A percentile compares a stretch with the other conserved stretches of the same genome.
Conservation (phyloP, 371 early-diverging fungal species). For the Massospora cicadina region DNA sequence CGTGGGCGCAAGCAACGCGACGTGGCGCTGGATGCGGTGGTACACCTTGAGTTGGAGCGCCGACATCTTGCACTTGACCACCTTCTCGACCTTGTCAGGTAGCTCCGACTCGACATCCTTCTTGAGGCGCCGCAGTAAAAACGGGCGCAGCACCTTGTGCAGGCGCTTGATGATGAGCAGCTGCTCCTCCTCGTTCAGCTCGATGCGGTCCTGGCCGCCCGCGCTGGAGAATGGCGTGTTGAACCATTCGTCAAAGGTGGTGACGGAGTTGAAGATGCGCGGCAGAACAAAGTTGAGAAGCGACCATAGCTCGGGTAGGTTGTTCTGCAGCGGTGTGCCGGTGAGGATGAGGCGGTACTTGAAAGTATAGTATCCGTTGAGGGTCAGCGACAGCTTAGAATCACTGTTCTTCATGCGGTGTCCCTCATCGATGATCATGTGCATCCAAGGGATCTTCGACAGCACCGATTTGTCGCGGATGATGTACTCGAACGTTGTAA, state of each 20-base stretch:
- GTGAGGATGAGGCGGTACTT: constrained; percentile 94
- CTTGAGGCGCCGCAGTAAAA: constrained; percentile 94
- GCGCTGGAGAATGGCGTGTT: constrained; percentile 81
- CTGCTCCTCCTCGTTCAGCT: constrained; percentile 93
- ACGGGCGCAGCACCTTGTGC: constrained; percentile 90
- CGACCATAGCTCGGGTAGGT: constrained; percentile 96
- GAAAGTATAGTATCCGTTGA: constrained; percentile 69
- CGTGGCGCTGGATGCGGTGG: constrained; percentile 54
- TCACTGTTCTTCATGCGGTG: constrained; percentile 96
- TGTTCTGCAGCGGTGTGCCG: constrained; percentile 99
- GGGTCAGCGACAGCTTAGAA: constrained; percentile 64
- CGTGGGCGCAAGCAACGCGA: constrained; percentile 13
- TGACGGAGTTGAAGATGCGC: constrained; percentile 85
- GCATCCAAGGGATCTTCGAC: constrained; percentile 77
- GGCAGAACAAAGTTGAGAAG: constrained; percentile 96
- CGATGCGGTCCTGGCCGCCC: constrained; percentile 73
- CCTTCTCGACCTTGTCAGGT: constrained; percentile 96
- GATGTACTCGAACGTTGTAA: constrained; percentile 97
- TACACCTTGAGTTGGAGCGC: constrained; percentile 63
- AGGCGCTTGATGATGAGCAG: constrained; percentile 91
- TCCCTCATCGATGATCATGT: constrained; percentile 97
- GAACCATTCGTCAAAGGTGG: constrained; percentile 97
- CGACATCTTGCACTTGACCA: constrained; percentile 86
- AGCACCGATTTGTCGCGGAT: constrained; percentile 80
- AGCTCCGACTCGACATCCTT: constrained; percentile 97